Conservation (phyloP, 352 stramenopile species). For the Phytophthora crassamura region DNA sequence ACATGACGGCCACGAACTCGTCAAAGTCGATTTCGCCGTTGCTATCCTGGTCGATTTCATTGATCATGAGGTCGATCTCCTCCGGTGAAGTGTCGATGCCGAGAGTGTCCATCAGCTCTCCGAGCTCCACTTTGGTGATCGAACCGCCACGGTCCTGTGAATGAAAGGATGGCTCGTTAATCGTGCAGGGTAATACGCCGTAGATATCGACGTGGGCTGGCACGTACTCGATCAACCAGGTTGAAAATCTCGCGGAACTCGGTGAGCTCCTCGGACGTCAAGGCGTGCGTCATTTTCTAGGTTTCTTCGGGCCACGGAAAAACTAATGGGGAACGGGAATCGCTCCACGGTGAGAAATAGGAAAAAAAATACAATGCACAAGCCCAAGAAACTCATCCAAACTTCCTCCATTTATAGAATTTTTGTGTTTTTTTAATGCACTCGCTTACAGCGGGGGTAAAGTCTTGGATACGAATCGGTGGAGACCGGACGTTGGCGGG, state of each 20-base stretch:
- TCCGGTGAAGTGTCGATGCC: slow-evolving; percentile 93
- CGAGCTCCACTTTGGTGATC: slow-evolving; percentile 95
- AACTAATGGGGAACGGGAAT: not conserved
- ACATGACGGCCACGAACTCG: slow-evolving; percentile 96
- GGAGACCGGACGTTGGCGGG: not conserved
- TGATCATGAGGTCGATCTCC: slow-evolving; percentile 96
- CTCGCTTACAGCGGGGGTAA: slow-evolving; percentile 13
- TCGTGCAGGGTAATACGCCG: not conserved
- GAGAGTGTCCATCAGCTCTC: slow-evolving; percentile 94
- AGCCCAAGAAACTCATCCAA: slow-evolving; percentile 17
- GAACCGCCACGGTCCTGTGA: slow-evolving; percentile 90
- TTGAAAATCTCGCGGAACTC: slow-evolving; percentile 97
- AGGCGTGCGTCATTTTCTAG: slow-evolving; percentile 65
- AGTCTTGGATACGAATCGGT: slow-evolving; percentile 8
- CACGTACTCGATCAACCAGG: slow-evolving; percentile 87
- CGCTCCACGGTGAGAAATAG: not conserved
- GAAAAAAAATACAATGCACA: slow-evolving; percentile 1
- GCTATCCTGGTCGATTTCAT: slow-evolving; percentile 95
- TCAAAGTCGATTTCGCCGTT: slow-evolving; percentile 96
- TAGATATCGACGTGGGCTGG: not conserved
- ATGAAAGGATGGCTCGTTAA: not conserved
- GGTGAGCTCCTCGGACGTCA: slow-evolving; percentile 84
- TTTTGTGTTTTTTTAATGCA: too few species aligned
- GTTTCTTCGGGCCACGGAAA: not conserved
- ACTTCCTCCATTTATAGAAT: slow-evolving; percentile 24